Evolutionary conservation across 257 asterid genomes (phyloP).

Genomic region (Rauvolfia tetraphylla): DNA sequence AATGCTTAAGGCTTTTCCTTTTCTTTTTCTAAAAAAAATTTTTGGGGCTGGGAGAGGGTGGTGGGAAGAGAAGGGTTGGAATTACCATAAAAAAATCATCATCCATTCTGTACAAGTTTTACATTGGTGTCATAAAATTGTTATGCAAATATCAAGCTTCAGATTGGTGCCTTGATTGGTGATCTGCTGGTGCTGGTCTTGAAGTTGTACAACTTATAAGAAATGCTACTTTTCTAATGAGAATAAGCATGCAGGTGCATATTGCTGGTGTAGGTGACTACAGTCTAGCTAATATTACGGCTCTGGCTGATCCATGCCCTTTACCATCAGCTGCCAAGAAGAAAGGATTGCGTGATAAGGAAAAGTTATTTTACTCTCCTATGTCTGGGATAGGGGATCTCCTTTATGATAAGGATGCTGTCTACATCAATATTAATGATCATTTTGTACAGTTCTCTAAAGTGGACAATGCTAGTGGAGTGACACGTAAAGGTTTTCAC

Average conservation of each 20-base stretch:
- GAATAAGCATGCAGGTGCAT: constrained; percentile 57
- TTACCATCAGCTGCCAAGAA: constrained; percentile 95
- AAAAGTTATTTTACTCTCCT: constrained; percentile 93
- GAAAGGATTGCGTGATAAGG: constrained; percentile 96
- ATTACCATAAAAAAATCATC: not conserved
- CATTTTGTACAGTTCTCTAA: constrained; percentile 88
- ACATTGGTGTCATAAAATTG: not conserved
- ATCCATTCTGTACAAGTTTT: too few relatives aligned
- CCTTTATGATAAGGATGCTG: constrained; percentile 96
- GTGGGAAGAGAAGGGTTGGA: not conserved
- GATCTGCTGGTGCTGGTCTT: not conserved
- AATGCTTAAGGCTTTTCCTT: not conserved
- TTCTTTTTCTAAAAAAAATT: not conserved
- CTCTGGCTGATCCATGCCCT: constrained; percentile 92
- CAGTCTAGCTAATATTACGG: constrained; percentile 57
- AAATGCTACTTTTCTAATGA: not conserved
- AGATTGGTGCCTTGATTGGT: constrained; percentile 3
- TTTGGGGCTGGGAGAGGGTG: not conserved
- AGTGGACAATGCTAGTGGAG: constrained; percentile 43
- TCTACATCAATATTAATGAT: constrained; percentile 86
- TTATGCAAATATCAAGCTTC: not conserved
- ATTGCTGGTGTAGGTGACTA: constrained; percentile 98
- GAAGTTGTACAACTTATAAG: not conserved
- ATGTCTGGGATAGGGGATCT: constrained; percentile 99
- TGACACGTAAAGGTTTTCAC: constrained; percentile 43